Evolutionary conservation across 192 early-diverging fungal genomes (phyloP), one percentile per base, ranked within the genome.

Genomic region (Coemansia umbellata): DNA sequence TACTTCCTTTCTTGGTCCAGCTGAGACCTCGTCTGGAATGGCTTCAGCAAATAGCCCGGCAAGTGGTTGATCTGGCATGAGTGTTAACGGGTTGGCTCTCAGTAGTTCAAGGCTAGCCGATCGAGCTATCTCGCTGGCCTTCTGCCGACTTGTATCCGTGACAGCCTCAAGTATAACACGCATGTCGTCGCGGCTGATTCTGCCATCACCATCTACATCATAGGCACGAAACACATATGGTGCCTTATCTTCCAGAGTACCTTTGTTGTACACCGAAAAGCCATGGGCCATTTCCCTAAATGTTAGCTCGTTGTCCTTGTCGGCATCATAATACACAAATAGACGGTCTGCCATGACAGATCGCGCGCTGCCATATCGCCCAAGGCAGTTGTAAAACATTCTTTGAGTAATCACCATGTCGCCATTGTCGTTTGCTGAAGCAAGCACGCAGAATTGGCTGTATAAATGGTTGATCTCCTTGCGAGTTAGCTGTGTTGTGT

Each of bases 121-220:
- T 39, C 88, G 91, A 6, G 95, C 91, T 52, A 92, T 87, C 58
- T 89, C 92, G 8, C 87, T 78, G 4, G 97, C 90, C 19, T 95
- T 78, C 49, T 92, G 89, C 83, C 91, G 92, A 3, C 87, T 91
- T 0, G 93, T 75, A 57, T 91, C 84, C 41, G 94, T 88, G 53
- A 95, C 97, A 6, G 95, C 87, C 63, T 93, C 94, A 66, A 96
- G 90, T 81, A 97, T 93, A 18, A 74, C 69, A 33, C 88, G 85
- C 8, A 98, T 70, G 48, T 97, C 94, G 13, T 89, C 83, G 19
- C 86, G 78, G 9, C 90, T 87, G 31, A 96, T 88, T 21, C 68
- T 78, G 1, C 91, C 91, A 68, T 96, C 93, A 28, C 80, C 82
- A 61, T 96, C 86, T 7, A 96, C 50, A 61, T 98, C 95, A 59